phyloP scores from a whole-genome alignment of 1,284 basidiomycete genomes.

The Leccinum fallax region DNA sequence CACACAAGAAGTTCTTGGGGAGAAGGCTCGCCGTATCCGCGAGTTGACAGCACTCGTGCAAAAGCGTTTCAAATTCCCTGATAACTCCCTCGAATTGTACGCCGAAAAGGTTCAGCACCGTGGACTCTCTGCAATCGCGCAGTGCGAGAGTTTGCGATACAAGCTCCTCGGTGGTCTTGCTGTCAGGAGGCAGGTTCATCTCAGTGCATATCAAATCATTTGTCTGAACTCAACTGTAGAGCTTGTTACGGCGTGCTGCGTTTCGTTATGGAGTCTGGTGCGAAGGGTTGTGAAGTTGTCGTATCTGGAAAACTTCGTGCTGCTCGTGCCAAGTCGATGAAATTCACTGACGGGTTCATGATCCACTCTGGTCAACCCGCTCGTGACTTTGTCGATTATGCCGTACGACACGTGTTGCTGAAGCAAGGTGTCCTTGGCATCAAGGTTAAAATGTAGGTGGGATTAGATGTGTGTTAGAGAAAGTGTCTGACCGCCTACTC shows the following conservation, averaged over 20 bases:
- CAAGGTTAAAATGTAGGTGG: slow-evolving; percentile 97
- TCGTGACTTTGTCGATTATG: slow-evolving; percentile 96
- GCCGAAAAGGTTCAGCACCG: slow-evolving; percentile 99
- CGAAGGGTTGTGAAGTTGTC: slow-evolving; percentile 99
- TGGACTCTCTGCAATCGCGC: slow-evolving; percentile 97
- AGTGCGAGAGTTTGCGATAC: slow-evolving; percentile 98
- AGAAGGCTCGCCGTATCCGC: slow-evolving; percentile 99
- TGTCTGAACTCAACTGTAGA: slow-evolving; percentile 44
- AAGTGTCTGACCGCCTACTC: slow-evolving; percentile 16
- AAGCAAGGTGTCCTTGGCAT: slow-evolving; percentile 99
- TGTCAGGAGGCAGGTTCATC: slow-evolving; percentile 79
- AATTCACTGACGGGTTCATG: slow-evolving; percentile 99
- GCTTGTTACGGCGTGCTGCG: slow-evolving; percentile 99
- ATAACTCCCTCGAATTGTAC: slow-evolving; percentile 98
- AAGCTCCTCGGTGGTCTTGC: slow-evolving; percentile 99
- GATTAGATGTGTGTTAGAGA: background rate
- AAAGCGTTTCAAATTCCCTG: slow-evolving; percentile 99
- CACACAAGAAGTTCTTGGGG: slow-evolving; percentile 99
- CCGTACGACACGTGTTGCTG: slow-evolving; percentile 97
- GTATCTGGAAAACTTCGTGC: slow-evolving; percentile 99
- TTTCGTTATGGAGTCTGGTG: slow-evolving; percentile 99
- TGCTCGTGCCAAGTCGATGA: slow-evolving; percentile 99
- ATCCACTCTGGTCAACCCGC: slow-evolving; percentile 99
- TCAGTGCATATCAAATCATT: background rate
- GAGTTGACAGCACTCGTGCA: slow-evolving; percentile 98